phyloP scores from a whole-genome alignment of 2,329 filamentous ascomycete genomes.

The Metarhizium guizhouense region DNA sequence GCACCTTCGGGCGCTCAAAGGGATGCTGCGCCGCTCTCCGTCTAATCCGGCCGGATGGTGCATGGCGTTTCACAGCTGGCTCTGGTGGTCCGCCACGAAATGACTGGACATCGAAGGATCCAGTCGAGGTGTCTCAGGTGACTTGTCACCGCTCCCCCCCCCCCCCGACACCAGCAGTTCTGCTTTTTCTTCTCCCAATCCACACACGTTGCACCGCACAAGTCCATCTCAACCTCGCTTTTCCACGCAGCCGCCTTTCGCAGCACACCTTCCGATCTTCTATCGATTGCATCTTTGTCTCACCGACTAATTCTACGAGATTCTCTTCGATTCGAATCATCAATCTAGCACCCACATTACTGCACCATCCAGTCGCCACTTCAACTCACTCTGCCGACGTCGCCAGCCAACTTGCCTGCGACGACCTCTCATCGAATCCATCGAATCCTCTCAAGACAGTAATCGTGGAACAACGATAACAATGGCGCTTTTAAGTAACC shows the following conservation, averaged over 20 bases:
- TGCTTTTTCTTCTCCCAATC: not conserved
- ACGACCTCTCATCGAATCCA: not conserved
- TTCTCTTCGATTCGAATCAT: not conserved
- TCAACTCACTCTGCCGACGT: not conserved
- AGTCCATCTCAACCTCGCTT: not conserved
- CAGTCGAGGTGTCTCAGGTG: not conserved
- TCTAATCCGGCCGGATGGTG: not conserved
- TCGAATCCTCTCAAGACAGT: slow-evolving; percentile 11
- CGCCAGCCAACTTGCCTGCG: not conserved
- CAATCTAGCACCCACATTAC: not conserved
- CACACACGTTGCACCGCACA: not conserved
- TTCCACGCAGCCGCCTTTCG: not conserved
- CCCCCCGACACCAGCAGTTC: not conserved
- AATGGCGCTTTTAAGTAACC: slow-evolving; percentile 65
- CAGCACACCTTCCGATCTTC: not conserved
- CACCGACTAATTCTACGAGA: not conserved
- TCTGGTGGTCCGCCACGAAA: not conserved
- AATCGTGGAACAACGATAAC: slow-evolving; percentile 17
- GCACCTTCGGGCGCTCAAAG: no score
- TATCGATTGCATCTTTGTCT: not conserved
- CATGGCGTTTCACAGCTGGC: not conserved
- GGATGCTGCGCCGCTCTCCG: no score
- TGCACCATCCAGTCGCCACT: not conserved
- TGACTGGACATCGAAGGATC: not conserved
- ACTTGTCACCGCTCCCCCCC: slow-evolving; percentile 3